These are phyloP conservation scores for Setaria viridis DNA, from an alignment of 202 grass and related monocot species.

Conservation along the genomic window DNA sequence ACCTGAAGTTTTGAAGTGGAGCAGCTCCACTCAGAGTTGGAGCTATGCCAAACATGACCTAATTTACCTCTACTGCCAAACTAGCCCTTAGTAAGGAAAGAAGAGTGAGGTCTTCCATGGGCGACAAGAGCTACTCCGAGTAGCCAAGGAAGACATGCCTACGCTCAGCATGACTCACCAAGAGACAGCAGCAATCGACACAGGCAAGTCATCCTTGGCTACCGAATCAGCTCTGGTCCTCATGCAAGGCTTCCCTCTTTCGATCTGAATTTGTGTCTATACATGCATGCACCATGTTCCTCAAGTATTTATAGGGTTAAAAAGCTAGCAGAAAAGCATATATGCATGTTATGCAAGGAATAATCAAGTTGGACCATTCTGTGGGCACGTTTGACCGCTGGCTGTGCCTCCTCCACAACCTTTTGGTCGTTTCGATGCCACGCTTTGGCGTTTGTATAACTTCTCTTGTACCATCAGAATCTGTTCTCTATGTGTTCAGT, in stretches of 20 bases:
- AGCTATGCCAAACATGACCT: no score
- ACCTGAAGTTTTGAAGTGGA: no score
- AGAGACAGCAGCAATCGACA: not conserved
- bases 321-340: constrained; percentile 30
- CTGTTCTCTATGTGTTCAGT: constrained; percentile 16
- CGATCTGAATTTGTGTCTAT: not conserved
- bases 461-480: constrained; percentile 44
- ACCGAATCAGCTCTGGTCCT: constrained; percentile 62
- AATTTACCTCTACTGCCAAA: no score
- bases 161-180: constrained; percentile 14
- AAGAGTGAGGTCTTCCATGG: constrained; percentile 56
- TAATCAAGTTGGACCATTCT: constrained; percentile 30
- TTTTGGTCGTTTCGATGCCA: not conserved
- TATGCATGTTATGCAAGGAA: constrained; percentile 1
- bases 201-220: constrained; percentile 99
- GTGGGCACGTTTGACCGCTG: constrained; percentile 13
- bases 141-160: constrained; percentile 78
- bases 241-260: constrained; percentile 68
- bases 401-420: not conserved
- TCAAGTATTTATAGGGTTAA: constrained; percentile 46
- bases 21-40: no score
- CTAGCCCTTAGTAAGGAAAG: not conserved
- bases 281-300: constrained; percentile 19
- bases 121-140: constrained; percentile 55
- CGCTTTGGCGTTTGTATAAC: constrained; percentile 41